These are phyloP conservation scores for Pseudocercospora vitis DNA, from an alignment of 2,329 filamentous ascomycete species.

Conservation along the genomic window DNA sequence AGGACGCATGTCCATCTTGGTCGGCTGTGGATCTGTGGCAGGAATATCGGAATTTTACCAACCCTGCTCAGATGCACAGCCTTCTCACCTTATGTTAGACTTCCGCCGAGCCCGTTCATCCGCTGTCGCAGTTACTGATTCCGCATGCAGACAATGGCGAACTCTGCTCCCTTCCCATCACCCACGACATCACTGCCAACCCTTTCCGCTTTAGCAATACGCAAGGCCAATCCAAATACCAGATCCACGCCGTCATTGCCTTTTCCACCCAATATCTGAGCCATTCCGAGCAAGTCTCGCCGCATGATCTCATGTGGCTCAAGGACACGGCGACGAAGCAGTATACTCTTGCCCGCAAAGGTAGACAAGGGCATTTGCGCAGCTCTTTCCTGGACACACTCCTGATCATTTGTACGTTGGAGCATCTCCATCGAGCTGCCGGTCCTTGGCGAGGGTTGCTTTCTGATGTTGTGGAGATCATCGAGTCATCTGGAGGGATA, in stretches of 20 bases:
- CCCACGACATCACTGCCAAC: conserved; percentile 7
- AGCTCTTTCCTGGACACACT: conserved; percentile 6
- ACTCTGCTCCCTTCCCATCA: conserved; percentile 5
- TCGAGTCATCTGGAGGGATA: conserved; percentile 7
- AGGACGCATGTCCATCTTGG: neutral
- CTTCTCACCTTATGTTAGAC: neutral
- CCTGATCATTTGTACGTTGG: conserved; percentile 6
- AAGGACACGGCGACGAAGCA: conserved; percentile 2
- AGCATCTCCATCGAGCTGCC: conserved; percentile 10
- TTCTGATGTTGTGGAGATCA: neutral
- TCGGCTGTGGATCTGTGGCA: neutral
- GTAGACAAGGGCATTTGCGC: neutral
- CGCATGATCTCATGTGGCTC: conserved; percentile 5
- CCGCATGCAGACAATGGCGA: neutral
- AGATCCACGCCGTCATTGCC: conserved; percentile 8
- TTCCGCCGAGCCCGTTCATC: neutral
- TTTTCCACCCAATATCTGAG: conserved; percentile 10
- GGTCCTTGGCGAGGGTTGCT: conserved; percentile 8
- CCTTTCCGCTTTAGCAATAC: conserved; percentile 6
- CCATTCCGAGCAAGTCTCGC: neutral
- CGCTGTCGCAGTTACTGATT: neutral
- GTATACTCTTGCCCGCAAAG: neutral
- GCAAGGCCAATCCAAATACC: conserved; percentile 1
- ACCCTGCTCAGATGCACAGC: neutral
- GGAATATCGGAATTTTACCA: neutral